Conservation (phyloP, 176 grass and related monocot species). For the Carex myosuroides region DNA sequence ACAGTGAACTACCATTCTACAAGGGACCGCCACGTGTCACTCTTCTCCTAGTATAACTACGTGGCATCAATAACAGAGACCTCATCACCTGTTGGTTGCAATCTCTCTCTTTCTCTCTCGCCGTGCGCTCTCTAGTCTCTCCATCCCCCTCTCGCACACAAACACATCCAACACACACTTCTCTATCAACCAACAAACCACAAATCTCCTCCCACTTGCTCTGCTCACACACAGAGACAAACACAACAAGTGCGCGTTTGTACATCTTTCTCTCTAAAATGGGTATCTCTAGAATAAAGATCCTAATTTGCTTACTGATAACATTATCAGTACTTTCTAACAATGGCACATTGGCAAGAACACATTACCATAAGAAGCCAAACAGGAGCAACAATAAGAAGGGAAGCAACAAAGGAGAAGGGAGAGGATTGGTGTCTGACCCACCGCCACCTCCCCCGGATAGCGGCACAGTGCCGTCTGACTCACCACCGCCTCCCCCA, state of each 20-base stretch:
- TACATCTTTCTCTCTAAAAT: conserved; percentile 13
- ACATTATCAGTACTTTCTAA: conserved; percentile 22
- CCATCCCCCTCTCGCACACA: background rate
- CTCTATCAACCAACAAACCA: conserved; percentile 9
- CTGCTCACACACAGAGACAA: background rate
- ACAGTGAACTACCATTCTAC: conserved; percentile 22
- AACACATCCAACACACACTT: background rate
- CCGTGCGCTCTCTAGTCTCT: background rate
- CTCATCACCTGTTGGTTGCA: background rate
- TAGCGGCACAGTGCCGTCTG: conserved; percentile 20
- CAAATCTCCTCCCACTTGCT: conserved; percentile 1
- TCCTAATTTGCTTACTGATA: background rate
- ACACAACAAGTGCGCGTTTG: background rate
- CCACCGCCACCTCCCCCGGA: background rate
- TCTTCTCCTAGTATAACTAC: background rate
- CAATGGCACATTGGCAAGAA: conserved; percentile 35
- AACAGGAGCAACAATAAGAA: conserved; percentile 13
- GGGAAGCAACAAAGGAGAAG: conserved; percentile 2
- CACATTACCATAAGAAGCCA: conserved; percentile 58
- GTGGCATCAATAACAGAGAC: conserved; percentile 10
- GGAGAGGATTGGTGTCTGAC: conserved; percentile 9
- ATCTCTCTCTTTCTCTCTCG: background rate
- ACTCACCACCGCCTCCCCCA: background rate
- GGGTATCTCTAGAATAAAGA: background rate
- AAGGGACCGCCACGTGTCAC: conserved; percentile 1